A percentile compares a stretch with the other conserved stretches of the same genome.
Evolutionary conservation across 148 eudicot species (phyloP).

Genomic region (Arbutus unedo): DNA sequence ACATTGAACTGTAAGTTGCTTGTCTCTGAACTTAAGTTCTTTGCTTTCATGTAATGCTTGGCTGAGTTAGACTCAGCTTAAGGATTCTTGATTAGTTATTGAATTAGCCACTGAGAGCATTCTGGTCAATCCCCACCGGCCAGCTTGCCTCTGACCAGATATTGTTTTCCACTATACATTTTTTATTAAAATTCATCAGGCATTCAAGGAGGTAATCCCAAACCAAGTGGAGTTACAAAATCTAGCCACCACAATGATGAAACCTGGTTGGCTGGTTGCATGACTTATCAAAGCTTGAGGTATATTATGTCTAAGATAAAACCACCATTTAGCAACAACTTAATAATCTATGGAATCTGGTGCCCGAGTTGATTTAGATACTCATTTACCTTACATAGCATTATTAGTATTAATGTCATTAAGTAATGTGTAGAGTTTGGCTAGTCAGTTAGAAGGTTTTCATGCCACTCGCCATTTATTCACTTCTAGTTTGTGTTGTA

Average conservation of each 20-base stretch:
- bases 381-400: not conserved
- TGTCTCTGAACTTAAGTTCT: no score
- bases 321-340: not conserved
- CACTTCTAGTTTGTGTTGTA: not conserved
- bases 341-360: not conserved
- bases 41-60: no score
- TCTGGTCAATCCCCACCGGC: no score
- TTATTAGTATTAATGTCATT: not conserved
- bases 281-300: not conserved
- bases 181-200: no score
- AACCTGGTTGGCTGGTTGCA: not conserved
- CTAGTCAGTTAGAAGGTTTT: not conserved
- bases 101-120: no score
- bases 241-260: not conserved
- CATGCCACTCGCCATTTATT: not conserved
- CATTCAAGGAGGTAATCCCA: no score
- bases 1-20: no score
- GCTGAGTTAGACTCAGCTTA: no score
- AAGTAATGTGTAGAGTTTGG: not conserved
- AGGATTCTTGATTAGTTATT: no score
- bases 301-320: not conserved
- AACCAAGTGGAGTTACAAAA: no score
- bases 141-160: no score
- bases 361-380: not conserved
- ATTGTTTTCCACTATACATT: no score